These are phyloP conservation scores for Paecilomyces dactylethromorphus DNA, from an alignment of 2,329 filamentous ascomycete genomes.

Conservation along the genomic window DNA sequence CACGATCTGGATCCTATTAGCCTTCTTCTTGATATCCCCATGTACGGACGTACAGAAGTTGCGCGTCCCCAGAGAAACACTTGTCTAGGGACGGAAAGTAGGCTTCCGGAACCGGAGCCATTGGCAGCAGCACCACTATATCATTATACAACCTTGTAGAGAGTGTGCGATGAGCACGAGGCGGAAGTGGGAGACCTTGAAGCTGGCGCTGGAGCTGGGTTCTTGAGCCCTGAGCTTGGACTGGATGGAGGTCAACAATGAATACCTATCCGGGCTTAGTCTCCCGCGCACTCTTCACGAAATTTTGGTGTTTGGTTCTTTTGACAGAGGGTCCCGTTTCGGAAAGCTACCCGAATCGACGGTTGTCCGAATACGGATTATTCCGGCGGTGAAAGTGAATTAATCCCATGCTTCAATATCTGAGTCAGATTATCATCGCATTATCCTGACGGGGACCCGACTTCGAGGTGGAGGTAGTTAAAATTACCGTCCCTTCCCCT, in stretches of 20 bases:
- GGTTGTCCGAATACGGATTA: not conserved
- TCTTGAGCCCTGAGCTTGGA: constrained; percentile 17
- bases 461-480: not conserved
- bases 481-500: not conserved
- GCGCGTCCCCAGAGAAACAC: constrained; percentile 72
- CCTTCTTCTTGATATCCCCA: constrained; percentile 2
- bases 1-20: constrained; percentile 48
- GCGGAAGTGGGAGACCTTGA: constrained; percentile 9
- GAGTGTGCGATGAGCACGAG: constrained; percentile 4
- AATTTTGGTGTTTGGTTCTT: constrained; percentile 1
- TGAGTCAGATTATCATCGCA: not conserved
- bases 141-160: constrained; percentile 23
- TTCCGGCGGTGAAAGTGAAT: not conserved
- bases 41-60: constrained; percentile 59
- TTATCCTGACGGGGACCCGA: not conserved
- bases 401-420: not conserved
- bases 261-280: constrained; percentile 31
- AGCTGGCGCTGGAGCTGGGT: constrained; percentile 20
- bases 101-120: constrained; percentile 65
- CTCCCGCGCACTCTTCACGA: constrained; percentile 12
- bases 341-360: constrained; percentile 9
- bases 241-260: constrained; percentile 30
- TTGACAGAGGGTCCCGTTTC: constrained; percentile 7
- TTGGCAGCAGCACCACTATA: constrained; percentile 39
- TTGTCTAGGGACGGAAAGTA: constrained; percentile 82